Evolutionary conservation across 495 filamentous ascomycete genomes (phyloP).

Genomic region (Penicillium arizonense): DNA sequence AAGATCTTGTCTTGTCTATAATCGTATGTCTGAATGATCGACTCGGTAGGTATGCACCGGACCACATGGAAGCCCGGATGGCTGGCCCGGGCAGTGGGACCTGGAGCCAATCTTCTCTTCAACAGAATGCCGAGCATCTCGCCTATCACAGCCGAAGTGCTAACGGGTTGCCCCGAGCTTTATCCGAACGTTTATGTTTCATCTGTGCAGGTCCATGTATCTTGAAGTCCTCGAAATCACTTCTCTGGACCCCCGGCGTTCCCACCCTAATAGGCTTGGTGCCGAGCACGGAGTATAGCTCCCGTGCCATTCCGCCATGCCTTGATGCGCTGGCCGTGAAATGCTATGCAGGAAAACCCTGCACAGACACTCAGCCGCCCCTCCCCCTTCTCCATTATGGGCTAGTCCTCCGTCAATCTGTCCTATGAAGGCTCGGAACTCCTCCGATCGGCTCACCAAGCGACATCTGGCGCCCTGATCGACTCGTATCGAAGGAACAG

Average conservation of each 20-base stretch:
- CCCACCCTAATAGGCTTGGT: not conserved
- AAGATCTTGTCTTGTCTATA: conserved; percentile 25
- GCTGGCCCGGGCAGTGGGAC: conserved; percentile 23
- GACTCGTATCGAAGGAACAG: not conserved
- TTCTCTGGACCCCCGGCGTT: not conserved
- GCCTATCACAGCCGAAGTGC: conserved; percentile 3
- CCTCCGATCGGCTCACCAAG: conserved; percentile 3
- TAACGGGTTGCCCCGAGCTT: conserved; percentile 1
- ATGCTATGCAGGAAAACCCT: conserved; percentile 1
- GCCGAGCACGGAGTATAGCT: not conserved
- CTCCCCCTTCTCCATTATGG: not conserved
- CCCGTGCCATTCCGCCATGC: not conserved
- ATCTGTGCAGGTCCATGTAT: not conserved
- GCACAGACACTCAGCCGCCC: conserved; percentile 7
- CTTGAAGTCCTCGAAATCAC: not conserved
- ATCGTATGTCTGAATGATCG: conserved; percentile 26
- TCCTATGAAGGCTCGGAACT: not conserved
- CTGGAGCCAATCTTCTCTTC: conserved; percentile 16
- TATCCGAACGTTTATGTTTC: not conserved
- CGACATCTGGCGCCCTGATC: not conserved
- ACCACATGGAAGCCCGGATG: conserved; percentile 33
- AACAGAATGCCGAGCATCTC: conserved; percentile 6
- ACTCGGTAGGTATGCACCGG: conserved; percentile 31
- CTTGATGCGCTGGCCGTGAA: not conserved
- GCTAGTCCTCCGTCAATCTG: not conserved